These are phyloP conservation scores for Rhodotorula sp. DNA, from an alignment of 1,284 basidiomycete genomes.

Conservation along the genomic window DNA sequence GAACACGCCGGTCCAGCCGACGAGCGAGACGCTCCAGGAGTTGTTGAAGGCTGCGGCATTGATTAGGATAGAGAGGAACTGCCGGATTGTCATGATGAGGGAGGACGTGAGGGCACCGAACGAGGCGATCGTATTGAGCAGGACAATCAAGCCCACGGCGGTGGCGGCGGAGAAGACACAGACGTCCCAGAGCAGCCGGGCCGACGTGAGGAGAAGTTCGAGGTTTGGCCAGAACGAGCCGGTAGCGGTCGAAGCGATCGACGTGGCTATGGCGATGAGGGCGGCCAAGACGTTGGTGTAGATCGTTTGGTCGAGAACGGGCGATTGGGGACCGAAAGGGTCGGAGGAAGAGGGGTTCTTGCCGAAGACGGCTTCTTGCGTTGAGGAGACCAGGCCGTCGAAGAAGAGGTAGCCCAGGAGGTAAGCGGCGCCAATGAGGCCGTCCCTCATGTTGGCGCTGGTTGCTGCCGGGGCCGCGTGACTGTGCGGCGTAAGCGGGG, in stretches of 20 bases:
- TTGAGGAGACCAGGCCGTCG: conserved; percentile 44
- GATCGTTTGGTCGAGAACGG: conserved; percentile 39
- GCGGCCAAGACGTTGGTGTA: conserved; percentile 42
- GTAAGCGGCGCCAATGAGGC: conserved; percentile 19
- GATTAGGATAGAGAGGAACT: conserved; percentile 44
- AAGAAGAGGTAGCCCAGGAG: conserved; percentile 43
- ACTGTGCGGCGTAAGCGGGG: conserved; percentile 25
- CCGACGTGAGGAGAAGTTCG: conserved; percentile 22
- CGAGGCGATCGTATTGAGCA: conserved; percentile 43
- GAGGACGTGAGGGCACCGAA: conserved; percentile 35
- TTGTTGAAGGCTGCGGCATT: conserved; percentile 40
- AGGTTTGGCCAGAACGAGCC: conserved; percentile 32
- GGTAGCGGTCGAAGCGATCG: conserved; percentile 26
- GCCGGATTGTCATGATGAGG: conserved; percentile 41
- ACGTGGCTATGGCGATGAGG: conserved; percentile 31
- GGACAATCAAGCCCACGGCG: conserved; percentile 41
- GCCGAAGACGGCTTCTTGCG: conserved; percentile 44
- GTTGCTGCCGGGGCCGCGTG: conserved; percentile 5
- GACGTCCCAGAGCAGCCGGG: conserved; percentile 31
- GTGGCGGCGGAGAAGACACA: conserved; percentile 40
- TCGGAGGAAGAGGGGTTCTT: conserved; percentile 35
- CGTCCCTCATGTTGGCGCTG: conserved; percentile 2
- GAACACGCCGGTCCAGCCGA: conserved; percentile 38
- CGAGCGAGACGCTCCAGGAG: conserved; percentile 32
- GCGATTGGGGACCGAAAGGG: conserved; percentile 41